These are phyloP conservation scores for Adiantum capillusveneris DNA, from an alignment of 75 land plant genomes.

Conservation along the genomic window DNA sequence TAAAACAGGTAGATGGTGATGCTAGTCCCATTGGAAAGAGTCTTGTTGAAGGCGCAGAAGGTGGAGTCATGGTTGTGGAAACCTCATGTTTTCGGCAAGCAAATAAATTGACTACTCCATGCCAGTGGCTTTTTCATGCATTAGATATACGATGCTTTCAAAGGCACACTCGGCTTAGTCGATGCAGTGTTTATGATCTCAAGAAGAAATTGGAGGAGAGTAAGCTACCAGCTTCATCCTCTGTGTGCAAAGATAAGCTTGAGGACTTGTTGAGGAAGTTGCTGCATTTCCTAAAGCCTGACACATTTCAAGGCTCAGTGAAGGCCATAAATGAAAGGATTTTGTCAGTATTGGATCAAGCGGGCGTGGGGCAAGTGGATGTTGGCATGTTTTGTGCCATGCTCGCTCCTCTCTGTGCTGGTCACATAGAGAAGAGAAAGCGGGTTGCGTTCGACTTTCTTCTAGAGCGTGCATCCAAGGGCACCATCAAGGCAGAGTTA, in stretches of 20 bases:
- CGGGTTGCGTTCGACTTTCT: conserved; percentile 76
- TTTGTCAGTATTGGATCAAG: conserved; percentile 58
- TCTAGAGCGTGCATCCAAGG: conserved; percentile 56
- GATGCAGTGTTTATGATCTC: conserved; percentile 51
- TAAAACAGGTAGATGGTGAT: not conserved
- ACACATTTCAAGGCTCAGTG: conserved; percentile 76
- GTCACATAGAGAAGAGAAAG: conserved; percentile 65
- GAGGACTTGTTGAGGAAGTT: conserved; percentile 57
- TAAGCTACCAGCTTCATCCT: conserved; percentile 47
- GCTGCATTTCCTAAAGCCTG: conserved; percentile 64
- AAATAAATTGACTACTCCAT: conserved; percentile 51
- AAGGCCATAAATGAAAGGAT: conserved; percentile 80
- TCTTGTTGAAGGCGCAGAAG: conserved; percentile 11
- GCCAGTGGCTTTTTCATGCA: conserved; percentile 55
- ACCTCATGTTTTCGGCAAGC: conserved; percentile 51
- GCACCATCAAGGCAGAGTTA: conserved; percentile 41
- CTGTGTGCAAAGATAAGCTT: conserved; percentile 65
- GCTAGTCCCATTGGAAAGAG: conserved; percentile 9
- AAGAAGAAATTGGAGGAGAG: conserved; percentile 46
- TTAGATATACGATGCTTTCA: conserved; percentile 75
- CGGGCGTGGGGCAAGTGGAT: conserved; percentile 63
- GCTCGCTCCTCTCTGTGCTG: conserved; percentile 80
- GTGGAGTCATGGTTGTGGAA: conserved; percentile 35
- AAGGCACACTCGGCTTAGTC: conserved; percentile 55
- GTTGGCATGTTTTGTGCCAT: conserved; percentile 80